Evolutionary conservation across 257 asterid genomes (phyloP).

Genomic region (Ehretia macrophylla): DNA sequence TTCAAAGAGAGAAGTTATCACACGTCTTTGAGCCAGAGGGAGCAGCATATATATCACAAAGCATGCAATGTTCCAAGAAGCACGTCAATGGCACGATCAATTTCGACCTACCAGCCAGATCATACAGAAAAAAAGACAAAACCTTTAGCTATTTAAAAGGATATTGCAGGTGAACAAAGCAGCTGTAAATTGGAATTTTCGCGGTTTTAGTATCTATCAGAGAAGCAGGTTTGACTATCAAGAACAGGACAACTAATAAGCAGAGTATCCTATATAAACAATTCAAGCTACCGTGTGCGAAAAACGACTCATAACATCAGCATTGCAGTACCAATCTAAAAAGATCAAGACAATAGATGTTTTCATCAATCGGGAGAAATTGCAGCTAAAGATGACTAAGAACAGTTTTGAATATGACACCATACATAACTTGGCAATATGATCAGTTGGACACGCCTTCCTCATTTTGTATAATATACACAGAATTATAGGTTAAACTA

Average conservation of each 20-base stretch:
- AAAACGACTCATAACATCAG: too few species aligned
- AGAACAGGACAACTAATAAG: conserved; percentile 15
- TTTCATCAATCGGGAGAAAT: too few species aligned
- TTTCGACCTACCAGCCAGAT: conserved; percentile 4
- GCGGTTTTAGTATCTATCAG: not conserved
- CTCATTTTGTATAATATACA: conserved; percentile 1
- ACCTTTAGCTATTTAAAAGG: not conserved
- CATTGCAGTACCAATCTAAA: too few species aligned
- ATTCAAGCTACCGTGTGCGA: not conserved
- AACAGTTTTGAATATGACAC: too few species aligned
- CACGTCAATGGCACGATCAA: not conserved
- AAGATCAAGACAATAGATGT: too few species aligned
- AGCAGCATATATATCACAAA: not conserved
- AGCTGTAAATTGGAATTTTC: not conserved
- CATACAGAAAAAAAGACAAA: not conserved
- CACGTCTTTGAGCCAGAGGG: not conserved
- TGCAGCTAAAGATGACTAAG: too few species aligned
- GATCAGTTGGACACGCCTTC: too few species aligned
- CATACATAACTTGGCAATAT: too few species aligned
- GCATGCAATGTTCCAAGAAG: not conserved
- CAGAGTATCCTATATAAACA: conserved; percentile 19
- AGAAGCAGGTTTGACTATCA: conserved; percentile 6
- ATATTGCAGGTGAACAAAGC: not conserved
- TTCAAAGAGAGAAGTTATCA: not conserved
- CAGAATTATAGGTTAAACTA: not conserved